Evolutionary conservation across 202 grass and related monocot genomes (phyloP), one percentile per base, ranked within the genome.

Genomic region (Digitaria exilis): DNA sequence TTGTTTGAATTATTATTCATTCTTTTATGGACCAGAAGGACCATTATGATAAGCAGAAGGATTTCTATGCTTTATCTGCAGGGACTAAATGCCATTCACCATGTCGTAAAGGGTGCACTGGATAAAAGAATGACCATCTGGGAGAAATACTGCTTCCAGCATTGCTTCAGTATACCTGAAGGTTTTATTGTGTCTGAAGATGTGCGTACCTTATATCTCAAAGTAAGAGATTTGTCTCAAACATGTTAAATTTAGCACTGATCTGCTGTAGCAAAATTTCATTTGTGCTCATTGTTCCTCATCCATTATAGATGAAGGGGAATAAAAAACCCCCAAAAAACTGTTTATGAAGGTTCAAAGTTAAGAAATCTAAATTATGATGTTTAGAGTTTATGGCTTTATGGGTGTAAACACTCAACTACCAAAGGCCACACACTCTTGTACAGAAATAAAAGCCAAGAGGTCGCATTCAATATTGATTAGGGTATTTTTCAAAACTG

Each of bases 91-190:
- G 31, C 31, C 57, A 55, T 83, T 72, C 80, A 13, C 22, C 9
- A 57, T 50, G 11, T 84, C 4, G 55, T 87, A 21, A 80, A 21
- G 63, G 54, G 76, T 84, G 44, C 75, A 58, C 42, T 90, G 80
- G 76, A 87, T 29, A 58, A 64, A 37, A 87, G 76, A 84, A 87
- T 87, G 76, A 9, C 9, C 35, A 76, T 6, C 32, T 90, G 88
- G 84, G 84, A 90, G 54, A 65, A 19, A 29, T 87, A 80, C 71
- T 90, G 84, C 76, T 46, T 58, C 39, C 14, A 2, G 9, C 56
- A 84, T 6, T 76, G 80, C 68, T 87, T 87, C 15, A 30, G 71
- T 76, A 35, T 90, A 75, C 88, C 88, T 4, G 46, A 84, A 75
- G 88, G 80, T 65, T 90, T 87, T 64, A 11, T 52, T n/a, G 39